These are phyloP conservation scores for Mantamonas sphyraenae DNA, from an alignment of 78 protist species.

Conservation along the genomic window DNA sequence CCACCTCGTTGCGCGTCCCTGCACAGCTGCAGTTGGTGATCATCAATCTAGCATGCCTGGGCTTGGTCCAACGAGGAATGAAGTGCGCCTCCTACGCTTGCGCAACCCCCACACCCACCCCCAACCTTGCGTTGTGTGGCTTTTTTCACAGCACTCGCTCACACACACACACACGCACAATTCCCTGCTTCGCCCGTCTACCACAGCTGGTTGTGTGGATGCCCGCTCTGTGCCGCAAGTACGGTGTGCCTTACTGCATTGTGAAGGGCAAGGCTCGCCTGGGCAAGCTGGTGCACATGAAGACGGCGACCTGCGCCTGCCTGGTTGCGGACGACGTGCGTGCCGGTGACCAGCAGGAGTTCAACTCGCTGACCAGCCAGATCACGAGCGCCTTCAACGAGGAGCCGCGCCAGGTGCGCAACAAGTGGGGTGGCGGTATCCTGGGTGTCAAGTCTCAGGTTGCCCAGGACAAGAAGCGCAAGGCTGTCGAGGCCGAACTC, in stretches of 20 bases:
- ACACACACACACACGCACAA: no score
- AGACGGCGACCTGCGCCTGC: conserved; percentile 87
- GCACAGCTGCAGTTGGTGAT: no score
- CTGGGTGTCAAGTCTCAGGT: conserved; percentile 32
- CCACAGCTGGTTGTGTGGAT: conserved; percentile 86
- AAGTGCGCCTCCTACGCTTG: no score
- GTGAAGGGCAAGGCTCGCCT: conserved; percentile 95
- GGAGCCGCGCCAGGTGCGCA: conserved; percentile 15
- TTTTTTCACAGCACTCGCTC: no score
- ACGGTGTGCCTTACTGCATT: conserved; percentile 94
- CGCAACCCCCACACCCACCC: no score
- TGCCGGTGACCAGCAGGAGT: conserved; percentile 41
- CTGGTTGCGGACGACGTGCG: conserved; percentile 70
- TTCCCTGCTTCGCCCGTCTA: no score
- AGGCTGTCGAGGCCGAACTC: background rate
- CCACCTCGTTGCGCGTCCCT: no score
- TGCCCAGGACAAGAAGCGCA: background rate
- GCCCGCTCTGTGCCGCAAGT: conserved; percentile 96
- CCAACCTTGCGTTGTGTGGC: no score
- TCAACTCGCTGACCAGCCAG: conserved; percentile 41
- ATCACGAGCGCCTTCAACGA: conserved; percentile 48
- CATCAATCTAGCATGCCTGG: no score
- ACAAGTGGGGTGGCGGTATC: conserved; percentile 31
- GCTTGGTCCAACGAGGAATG: no score
- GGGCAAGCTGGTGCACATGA: conserved; percentile 87